A percentile compares a stretch with the other conserved stretches of the same genome.
phyloP scores from a whole-genome alignment of 2,329 filamentous ascomycete species.

The Alternaria metachromatica region DNA sequence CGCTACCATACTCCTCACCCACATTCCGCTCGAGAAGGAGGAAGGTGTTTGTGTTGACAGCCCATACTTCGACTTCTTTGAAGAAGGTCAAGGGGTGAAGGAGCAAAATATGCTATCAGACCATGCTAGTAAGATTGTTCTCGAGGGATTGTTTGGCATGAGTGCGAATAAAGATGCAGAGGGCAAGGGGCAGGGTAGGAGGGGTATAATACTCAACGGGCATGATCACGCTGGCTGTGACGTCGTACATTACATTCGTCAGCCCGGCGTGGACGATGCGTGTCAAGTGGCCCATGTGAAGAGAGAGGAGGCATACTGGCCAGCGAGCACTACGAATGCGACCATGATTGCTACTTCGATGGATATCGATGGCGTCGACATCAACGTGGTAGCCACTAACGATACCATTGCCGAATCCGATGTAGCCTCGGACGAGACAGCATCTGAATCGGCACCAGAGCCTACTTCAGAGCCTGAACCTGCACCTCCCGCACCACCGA shows the following conservation, averaged over 20 bases:
- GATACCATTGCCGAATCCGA: neutral
- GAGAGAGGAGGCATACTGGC: constrained; percentile 24
- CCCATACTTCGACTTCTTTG: constrained; percentile 82
- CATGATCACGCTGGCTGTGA: constrained; percentile 97
- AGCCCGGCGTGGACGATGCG: constrained; percentile 17
- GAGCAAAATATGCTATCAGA: constrained; percentile 91
- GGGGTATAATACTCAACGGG: constrained; percentile 84
- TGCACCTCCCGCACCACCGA: neutral
- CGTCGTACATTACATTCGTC: constrained; percentile 71
- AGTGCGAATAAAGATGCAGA: constrained; percentile 66
- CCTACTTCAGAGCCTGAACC: neutral
- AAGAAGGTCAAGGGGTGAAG: constrained; percentile 70
- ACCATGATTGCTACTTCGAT: neutral
- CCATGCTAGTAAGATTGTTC: constrained; percentile 71
- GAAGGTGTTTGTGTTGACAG: constrained; percentile 82
- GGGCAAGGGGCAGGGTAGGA: constrained; percentile 69
- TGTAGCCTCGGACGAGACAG: neutral
- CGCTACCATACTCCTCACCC: constrained; percentile 86
- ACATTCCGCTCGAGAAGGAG: constrained; percentile 87
- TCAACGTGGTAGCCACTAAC: constrained; percentile 7
- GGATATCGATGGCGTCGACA: neutral
- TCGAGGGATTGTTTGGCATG: constrained; percentile 85
- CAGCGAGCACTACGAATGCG: constrained; percentile 4
- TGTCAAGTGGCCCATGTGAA: constrained; percentile 18
- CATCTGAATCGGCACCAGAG: constrained; percentile 3